Percentiles rank a stretch among this genome's conserved stretches.
These are phyloP conservation scores for Floccularia luteovirens DNA, from an alignment of 768 basidiomycete genomes.

Conservation along the genomic window DNA sequence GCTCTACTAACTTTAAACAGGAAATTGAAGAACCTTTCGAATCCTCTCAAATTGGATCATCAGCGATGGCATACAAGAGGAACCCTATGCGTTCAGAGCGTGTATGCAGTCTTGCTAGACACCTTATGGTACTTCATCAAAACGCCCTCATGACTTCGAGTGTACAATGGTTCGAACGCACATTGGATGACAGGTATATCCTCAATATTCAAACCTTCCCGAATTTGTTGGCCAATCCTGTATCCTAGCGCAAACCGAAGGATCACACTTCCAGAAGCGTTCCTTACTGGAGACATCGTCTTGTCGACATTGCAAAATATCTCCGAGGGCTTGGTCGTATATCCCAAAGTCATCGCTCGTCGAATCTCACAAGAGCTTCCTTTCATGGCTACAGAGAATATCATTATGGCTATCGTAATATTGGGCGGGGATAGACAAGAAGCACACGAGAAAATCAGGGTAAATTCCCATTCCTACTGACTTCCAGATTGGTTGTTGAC, in stretches of 20 bases:
- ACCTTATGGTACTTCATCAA: slow-evolving; percentile 93
- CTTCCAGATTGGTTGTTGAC: background rate
- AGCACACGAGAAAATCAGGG: slow-evolving; percentile 93
- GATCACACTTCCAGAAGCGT: slow-evolving; percentile 94
- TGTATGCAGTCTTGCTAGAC: slow-evolving; percentile 92
- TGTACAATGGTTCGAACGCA: slow-evolving; percentile 98
- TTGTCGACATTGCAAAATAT: slow-evolving; percentile 94
- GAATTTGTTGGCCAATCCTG: slow-evolving; percentile 4
- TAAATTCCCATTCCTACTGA: slow-evolving; percentile 20
- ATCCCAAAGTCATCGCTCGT: slow-evolving; percentile 90
- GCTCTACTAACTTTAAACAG: slow-evolving; percentile 22
- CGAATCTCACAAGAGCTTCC: slow-evolving; percentile 93
- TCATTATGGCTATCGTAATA: slow-evolving; percentile 99
- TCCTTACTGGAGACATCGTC: slow-evolving; percentile 94
- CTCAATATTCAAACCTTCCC: slow-evolving; percentile 1
- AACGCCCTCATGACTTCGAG: slow-evolving; percentile 93
- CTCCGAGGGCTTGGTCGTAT: slow-evolving; percentile 98
- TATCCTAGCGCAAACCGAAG: slow-evolving; percentile 82
- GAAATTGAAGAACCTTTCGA: slow-evolving; percentile 99
- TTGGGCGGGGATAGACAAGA: slow-evolving; percentile 93
- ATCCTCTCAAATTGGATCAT: slow-evolving; percentile 95
- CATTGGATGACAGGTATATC: slow-evolving; percentile 84
- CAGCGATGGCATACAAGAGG: slow-evolving; percentile 98
- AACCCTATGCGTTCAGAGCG: slow-evolving; percentile 99
- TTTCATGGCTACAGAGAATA: slow-evolving; percentile 99